Evolutionary conservation across 2,329 filamentous ascomycete genomes (phyloP).

Genomic region (Ophiostoma sp.): DNA sequence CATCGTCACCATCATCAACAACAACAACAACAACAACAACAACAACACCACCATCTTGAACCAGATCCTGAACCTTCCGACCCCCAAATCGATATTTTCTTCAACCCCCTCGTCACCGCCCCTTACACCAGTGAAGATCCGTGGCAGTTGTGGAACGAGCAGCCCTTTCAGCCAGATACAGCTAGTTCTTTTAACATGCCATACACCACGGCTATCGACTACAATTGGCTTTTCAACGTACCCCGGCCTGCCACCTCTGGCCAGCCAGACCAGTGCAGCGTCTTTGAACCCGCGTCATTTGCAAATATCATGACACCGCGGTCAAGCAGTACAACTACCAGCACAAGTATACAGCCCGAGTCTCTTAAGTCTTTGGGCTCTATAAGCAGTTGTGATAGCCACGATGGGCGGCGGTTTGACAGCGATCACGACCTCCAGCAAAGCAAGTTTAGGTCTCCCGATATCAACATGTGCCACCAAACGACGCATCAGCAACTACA

Average conservation of each 20-base stretch:
- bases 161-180: constrained; percentile 26
- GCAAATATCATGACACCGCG: constrained; percentile 4
- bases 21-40: not conserved
- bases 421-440: not conserved
- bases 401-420: constrained; percentile 3
- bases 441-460: not conserved
- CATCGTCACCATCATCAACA: not conserved
- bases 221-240: constrained; percentile 27
- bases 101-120: not conserved
- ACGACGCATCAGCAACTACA: constrained; percentile 2
- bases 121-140: not conserved
- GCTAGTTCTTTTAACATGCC: constrained; percentile 28
- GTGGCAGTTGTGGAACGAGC: constrained; percentile 20
- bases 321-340: constrained; percentile 9
- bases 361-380: not conserved
- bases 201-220: constrained; percentile 25
- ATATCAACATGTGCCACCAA: not conserved
- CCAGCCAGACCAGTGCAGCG: not conserved
- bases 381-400: not conserved
- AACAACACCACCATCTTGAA: not conserved
- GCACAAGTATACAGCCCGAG: not conserved
- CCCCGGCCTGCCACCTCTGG: not conserved
- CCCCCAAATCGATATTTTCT: not conserved
- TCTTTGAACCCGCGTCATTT: not conserved
- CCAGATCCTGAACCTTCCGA: not conserved